Evolutionary conservation across 768 basidiomycete species (phyloP).

Genomic region (Trametes cinnabarina): DNA sequence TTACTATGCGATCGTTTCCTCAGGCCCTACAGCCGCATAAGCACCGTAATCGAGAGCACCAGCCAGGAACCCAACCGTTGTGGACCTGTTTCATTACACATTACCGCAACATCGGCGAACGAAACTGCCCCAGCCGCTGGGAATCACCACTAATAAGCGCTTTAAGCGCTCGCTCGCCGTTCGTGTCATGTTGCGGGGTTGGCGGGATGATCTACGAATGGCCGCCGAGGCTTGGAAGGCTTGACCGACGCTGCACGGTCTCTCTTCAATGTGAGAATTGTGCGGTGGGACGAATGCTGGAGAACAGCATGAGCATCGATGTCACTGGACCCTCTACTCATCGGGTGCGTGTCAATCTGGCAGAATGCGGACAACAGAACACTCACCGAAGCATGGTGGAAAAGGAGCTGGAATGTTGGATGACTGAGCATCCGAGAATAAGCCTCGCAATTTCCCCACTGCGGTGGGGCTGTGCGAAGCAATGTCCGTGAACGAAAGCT

Average conservation of each 20-base stretch:
- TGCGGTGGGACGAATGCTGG: slow-evolving; percentile 3
- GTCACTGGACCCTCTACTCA: slow-evolving; percentile 13
- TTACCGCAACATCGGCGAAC: slow-evolving; percentile 3
- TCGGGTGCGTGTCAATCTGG: slow-evolving; percentile 16
- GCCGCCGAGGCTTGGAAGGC: slow-evolving; percentile 15
- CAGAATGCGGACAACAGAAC: neutral
- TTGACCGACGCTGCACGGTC: neutral
- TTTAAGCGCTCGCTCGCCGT: neutral
- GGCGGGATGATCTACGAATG: slow-evolving; percentile 2
- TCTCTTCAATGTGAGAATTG: neutral
- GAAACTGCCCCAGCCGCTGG: slow-evolving; percentile 7
- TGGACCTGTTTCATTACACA: slow-evolving; percentile 10
- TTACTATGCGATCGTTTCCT: neutral
- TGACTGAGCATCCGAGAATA: slow-evolving; percentile 21
- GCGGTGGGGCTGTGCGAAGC: slow-evolving; percentile 7
- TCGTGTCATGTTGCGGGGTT: neutral
- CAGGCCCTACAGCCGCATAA: neutral
- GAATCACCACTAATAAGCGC: neutral
- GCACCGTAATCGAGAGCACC: neutral
- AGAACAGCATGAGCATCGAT: neutral
- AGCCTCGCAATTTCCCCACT: slow-evolving; percentile 12
- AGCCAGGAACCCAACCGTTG: slow-evolving; percentile 4
- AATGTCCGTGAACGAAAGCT: neutral
- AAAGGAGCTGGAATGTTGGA: neutral
- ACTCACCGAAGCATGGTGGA: neutral